Percentiles rank a stretch among this genome's conserved stretches.
These are phyloP conservation scores for Paulownia fortunei DNA, from an alignment of 257 asterid genomes.

Conservation along the genomic window DNA sequence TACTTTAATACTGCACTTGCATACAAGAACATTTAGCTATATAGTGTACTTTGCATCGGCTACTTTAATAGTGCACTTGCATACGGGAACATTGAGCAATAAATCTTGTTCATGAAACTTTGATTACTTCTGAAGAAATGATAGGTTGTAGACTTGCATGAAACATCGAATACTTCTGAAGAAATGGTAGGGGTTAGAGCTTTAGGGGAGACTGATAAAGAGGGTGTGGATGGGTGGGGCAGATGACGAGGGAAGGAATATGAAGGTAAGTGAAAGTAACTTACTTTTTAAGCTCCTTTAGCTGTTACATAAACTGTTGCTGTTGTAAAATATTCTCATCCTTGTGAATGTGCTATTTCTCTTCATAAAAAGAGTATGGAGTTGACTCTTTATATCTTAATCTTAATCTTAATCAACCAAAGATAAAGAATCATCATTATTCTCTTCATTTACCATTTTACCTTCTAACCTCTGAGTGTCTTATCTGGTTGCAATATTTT, in stretches of 20 bases:
- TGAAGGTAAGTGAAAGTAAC: constrained; percentile 14
- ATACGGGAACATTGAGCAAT: no score
- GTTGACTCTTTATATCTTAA: constrained; percentile 34
- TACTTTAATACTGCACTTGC: neutral
- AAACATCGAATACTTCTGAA: neutral
- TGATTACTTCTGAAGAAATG: neutral
- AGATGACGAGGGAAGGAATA: constrained; percentile 15
- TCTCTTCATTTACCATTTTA: constrained; percentile 4
- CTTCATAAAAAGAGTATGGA: constrained; percentile 1
- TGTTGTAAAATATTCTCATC: constrained; percentile 29
- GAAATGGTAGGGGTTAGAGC: neutral
- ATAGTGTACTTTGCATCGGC: no score
- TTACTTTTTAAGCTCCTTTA: constrained; percentile 10
- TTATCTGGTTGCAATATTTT: neutral
- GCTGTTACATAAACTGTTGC: constrained; percentile 23
- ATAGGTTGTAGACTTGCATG: no score
- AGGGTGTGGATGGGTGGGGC: constrained; percentile 6
- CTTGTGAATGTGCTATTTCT: neutral
- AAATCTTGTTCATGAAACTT: neutral
- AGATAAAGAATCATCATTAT: constrained; percentile 33
- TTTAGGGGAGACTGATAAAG: neutral
- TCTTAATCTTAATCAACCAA: constrained; percentile 24
- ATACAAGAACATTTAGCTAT: neutral
- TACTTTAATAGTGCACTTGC: no score
- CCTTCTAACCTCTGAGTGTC: neutral